Conservation (phyloP, 140 eudicot species). For the Erigeron philadelphicus region DNA sequence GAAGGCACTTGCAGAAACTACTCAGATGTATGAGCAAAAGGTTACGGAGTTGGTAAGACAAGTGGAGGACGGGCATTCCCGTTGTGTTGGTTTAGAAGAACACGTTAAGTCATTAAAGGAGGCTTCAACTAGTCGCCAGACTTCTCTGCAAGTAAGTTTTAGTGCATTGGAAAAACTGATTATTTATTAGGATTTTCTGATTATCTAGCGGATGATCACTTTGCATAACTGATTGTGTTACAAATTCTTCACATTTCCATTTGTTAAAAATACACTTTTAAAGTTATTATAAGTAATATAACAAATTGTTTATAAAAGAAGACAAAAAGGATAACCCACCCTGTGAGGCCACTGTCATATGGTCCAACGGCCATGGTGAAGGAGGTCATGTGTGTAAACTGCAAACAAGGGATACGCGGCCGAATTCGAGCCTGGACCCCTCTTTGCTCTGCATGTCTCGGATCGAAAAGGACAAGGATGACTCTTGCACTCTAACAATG, state of each 20-base stretch:
- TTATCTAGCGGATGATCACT: background rate
- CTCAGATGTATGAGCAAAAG: slow-evolving; percentile 77
- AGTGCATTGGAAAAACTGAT: background rate
- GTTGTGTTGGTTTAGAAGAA: slow-evolving; percentile 38
- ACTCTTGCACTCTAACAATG: background rate
- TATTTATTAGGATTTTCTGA: background rate
- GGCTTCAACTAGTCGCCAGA: slow-evolving; percentile 37
- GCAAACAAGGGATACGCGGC: no score
- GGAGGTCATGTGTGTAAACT: no score
- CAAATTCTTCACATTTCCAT: background rate
- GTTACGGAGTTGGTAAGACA: slow-evolving; percentile 42
- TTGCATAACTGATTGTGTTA: background rate
- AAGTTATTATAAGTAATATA: background rate
- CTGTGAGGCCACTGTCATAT: no score
- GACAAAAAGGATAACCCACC: no score
- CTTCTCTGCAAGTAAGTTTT: slow-evolving; percentile 48
- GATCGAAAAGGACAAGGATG: no score
- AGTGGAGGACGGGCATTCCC: slow-evolving; percentile 50
- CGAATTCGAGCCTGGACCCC: no score
- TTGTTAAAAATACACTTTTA: background rate
- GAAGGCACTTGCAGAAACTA: slow-evolving; percentile 70
- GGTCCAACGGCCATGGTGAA: no score
- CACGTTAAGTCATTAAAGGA: slow-evolving; percentile 35
- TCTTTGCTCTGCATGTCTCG: no score
- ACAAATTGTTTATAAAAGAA: background rate